Conservation (phyloP, 148 eudicot species). For the Agrostemma githago region DNA sequence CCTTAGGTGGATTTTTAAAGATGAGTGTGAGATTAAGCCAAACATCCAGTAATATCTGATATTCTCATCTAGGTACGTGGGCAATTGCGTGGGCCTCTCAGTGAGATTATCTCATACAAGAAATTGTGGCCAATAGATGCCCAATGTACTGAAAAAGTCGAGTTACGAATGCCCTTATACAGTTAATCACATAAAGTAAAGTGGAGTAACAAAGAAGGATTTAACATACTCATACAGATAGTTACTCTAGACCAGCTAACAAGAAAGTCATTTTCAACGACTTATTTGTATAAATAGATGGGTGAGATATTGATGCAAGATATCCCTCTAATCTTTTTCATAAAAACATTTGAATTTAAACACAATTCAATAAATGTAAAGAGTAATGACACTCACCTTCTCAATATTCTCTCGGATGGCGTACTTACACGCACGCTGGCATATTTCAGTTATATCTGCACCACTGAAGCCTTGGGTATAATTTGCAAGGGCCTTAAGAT, state of each 20-base stretch:
- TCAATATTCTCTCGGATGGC: constrained; percentile 86
- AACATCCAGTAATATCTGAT: background rate
- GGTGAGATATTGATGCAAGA: background rate
- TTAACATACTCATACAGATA: background rate
- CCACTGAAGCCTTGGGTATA: constrained; percentile 94
- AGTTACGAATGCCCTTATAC: background rate
- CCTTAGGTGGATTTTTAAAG: too few relatives aligned
- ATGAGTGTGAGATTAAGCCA: background rate
- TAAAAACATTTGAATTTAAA: too few relatives aligned
- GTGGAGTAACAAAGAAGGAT: background rate
- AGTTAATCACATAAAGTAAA: background rate
- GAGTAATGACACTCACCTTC: constrained; percentile 40
- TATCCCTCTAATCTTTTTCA: background rate
- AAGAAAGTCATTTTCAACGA: background rate
- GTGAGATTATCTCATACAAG: background rate
- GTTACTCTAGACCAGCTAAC: background rate
- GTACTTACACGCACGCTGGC: constrained; percentile 88
- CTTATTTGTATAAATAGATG: background rate
- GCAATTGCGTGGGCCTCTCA: background rate
- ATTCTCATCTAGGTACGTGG: background rate
- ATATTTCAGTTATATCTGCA: constrained; percentile 90
- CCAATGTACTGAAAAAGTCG: background rate
- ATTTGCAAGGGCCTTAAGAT: constrained; percentile 71
- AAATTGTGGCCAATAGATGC: too few relatives aligned
- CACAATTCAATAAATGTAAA: background rate